Percentiles rank a stretch among this genome's conserved stretches.
phyloP scores from a whole-genome alignment of 2,329 filamentous ascomycete species.

The Talaromyces sp. region DNA sequence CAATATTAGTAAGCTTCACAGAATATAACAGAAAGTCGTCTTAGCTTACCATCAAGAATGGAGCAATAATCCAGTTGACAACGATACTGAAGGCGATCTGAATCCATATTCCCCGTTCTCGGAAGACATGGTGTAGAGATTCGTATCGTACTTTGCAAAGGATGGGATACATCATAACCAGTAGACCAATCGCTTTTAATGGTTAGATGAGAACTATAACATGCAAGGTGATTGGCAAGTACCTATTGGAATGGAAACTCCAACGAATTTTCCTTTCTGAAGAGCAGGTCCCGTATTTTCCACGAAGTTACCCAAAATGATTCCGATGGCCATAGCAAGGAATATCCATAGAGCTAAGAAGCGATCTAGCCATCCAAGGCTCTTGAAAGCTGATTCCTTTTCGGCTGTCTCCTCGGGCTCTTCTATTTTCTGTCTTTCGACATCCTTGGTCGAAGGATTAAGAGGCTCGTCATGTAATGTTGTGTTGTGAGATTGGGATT shows the following conservation, averaged over 20 bases:
- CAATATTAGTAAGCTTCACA: neutral
- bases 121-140: slow-evolving; percentile 68
- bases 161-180: slow-evolving; percentile 96
- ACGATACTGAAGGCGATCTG: slow-evolving; percentile 78
- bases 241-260: slow-evolving; percentile 70
- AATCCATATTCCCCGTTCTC: slow-evolving; percentile 67
- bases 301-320: slow-evolving; percentile 76
- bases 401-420: neutral
- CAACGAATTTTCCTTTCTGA: slow-evolving; percentile 72
- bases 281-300: slow-evolving; percentile 62
- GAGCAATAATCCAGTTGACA: slow-evolving; percentile 83
- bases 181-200: slow-evolving; percentile 69
- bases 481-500: neutral
- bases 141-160: slow-evolving; percentile 85
- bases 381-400: slow-evolving; percentile 9
- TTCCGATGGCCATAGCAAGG: slow-evolving; percentile 74
- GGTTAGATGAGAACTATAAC: neutral
- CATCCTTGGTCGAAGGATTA: slow-evolving; percentile 1
- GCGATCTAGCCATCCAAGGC: slow-evolving; percentile 53
- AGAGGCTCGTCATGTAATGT: neutral
- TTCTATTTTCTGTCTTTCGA: slow-evolving; percentile 13
- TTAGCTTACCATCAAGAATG: slow-evolving; percentile 72
- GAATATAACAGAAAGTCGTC: neutral
- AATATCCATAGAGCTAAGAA: slow-evolving; percentile 74
- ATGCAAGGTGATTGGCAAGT: slow-evolving; percentile 21